phyloP scores from a whole-genome alignment of 208 protist species.

The Lotmaria passim region DNA sequence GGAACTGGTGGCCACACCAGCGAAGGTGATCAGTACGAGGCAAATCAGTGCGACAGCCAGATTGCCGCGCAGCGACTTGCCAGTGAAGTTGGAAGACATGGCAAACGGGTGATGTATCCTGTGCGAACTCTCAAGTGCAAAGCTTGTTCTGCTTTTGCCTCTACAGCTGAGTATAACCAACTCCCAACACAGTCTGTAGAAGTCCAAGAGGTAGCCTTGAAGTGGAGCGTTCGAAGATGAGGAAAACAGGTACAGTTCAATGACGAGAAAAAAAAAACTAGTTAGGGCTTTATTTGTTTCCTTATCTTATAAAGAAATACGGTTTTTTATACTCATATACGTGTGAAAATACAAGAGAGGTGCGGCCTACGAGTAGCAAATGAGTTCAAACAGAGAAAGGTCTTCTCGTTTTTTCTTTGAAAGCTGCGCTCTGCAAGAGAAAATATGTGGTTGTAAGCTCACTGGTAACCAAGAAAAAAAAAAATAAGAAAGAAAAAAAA shows the following conservation, averaged over 20 bases:
- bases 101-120: conserved; percentile 1
- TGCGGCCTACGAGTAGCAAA: too few species aligned
- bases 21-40: conserved; percentile 10
- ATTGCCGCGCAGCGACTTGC: background rate
- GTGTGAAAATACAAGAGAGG: background rate
- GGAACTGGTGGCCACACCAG: conserved; percentile 1
- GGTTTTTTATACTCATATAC: background rate
- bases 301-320: background rate
- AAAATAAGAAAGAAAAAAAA: conserved; percentile 7
- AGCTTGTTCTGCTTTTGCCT: background rate
- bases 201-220: background rate
- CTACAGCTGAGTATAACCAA: background rate
- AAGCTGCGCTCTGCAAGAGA: too few species aligned
- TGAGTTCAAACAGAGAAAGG: too few species aligned
- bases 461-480: background rate
- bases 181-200: background rate
- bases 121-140: conserved; percentile 5
- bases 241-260: conserved; percentile 12
- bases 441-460: background rate
- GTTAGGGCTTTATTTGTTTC: too few species aligned
- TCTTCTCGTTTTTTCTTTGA: too few species aligned
- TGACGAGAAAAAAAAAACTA: background rate
- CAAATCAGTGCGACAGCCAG: conserved; percentile 18
- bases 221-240: conserved; percentile 16
- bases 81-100: conserved; percentile 5